Evolutionary conservation across 2,329 filamentous ascomycete species (phyloP).

Genomic region (Hypoxylon sp.): DNA sequence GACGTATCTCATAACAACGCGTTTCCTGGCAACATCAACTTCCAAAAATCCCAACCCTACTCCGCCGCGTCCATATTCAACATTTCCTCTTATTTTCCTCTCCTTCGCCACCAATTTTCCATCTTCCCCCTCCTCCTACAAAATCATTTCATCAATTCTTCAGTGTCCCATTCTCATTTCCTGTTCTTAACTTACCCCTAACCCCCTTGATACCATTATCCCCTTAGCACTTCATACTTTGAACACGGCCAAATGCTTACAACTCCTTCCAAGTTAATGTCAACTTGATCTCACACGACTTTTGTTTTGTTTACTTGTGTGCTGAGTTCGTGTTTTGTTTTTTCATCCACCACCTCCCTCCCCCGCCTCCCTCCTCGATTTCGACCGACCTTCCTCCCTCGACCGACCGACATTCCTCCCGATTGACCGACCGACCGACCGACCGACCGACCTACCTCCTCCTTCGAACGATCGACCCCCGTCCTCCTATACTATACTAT

Average conservation of each 20-base stretch:
- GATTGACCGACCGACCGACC: too few species aligned
- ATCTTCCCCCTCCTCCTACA: background rate
- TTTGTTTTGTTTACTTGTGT: background rate
- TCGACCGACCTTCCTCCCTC: slow-evolving; percentile 14
- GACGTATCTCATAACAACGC: background rate
- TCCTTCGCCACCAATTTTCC: background rate
- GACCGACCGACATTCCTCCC: slow-evolving; percentile 1
- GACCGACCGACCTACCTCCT: background rate
- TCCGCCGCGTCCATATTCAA: too few species aligned
- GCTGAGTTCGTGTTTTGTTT: background rate
- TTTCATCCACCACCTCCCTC: background rate
- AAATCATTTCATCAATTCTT: background rate
- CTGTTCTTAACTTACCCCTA: background rate
- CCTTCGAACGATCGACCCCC: background rate
- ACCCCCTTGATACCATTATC: background rate
- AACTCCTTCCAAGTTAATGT: background rate
- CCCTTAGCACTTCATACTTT: background rate
- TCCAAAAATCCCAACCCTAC: background rate
- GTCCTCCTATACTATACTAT: too few species aligned
- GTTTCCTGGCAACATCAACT: background rate
- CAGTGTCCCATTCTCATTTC: background rate
- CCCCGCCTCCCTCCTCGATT: background rate
- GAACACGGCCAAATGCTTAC: background rate
- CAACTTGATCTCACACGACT: background rate
- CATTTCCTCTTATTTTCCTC: background rate